Evolutionary conservation across 352 stramenopile genomes (phyloP).

Genomic region (Phytophthora brassicae): DNA sequence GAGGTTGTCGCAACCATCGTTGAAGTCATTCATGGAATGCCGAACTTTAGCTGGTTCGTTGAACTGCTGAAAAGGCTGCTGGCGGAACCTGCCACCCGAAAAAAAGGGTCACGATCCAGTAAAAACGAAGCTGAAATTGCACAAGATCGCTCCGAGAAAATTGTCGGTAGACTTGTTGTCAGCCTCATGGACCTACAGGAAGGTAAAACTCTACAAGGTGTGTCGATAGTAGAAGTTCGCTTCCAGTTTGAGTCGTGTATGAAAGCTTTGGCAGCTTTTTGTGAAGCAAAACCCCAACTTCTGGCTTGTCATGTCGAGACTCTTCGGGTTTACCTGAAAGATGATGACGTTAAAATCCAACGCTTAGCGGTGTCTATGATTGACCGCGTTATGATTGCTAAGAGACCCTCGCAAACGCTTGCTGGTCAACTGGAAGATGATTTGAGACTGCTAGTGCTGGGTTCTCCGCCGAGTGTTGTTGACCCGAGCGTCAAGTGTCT

Average conservation of each 20-base stretch:
- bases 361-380: constrained; percentile 63
- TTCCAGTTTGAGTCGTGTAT: constrained; percentile 77
- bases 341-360: constrained; percentile 60
- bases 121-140: constrained; percentile 61
- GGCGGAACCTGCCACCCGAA: constrained; percentile 27
- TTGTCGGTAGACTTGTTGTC: constrained; percentile 65
- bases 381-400: constrained; percentile 57
- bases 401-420: constrained; percentile 52
- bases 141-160: constrained; percentile 54
- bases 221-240: constrained; percentile 54
- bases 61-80: constrained; percentile 66
- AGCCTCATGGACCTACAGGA: constrained; percentile 77
- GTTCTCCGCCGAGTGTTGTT: constrained; percentile 82
- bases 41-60: constrained; percentile 74
- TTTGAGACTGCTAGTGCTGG: constrained; percentile 62
- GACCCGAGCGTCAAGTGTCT: constrained; percentile 76
- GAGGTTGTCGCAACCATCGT: constrained; percentile 71
- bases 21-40: constrained; percentile 76
- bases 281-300: constrained; percentile 62
- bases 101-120: constrained; percentile 15
- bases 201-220: constrained; percentile 50
- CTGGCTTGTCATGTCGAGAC: constrained; percentile 63
- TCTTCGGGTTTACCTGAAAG: constrained; percentile 76
- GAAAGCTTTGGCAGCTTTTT: constrained; percentile 77
- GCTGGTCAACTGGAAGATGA: constrained; percentile 53